Conservation (phyloP, 2,329 filamentous ascomycete genomes). For the Talaromyces rugulosus region DNA sequence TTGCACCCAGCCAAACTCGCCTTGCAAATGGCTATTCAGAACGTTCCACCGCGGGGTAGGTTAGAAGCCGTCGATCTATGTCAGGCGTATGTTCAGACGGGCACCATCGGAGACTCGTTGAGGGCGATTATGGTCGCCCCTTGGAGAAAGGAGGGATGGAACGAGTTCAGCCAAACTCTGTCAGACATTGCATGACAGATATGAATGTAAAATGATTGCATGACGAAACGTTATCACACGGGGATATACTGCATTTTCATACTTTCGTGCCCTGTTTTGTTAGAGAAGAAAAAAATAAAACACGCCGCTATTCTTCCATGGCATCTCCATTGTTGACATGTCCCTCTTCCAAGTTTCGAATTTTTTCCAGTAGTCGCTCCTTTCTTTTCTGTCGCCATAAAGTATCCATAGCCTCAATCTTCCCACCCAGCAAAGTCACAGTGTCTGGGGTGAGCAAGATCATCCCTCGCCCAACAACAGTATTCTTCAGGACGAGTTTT, state of each 20-base stretch:
- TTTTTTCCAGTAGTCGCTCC: slow-evolving; percentile 60
- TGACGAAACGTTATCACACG: neutral
- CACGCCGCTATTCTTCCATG: slow-evolving; percentile 7
- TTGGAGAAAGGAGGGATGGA: slow-evolving; percentile 68
- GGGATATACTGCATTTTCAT: neutral
- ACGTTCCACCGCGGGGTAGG: slow-evolving; percentile 66
- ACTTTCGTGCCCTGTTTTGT: neutral
- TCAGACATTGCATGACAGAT: slow-evolving; percentile 18
- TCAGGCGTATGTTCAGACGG: slow-evolving; percentile 68
- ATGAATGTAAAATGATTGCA: neutral
- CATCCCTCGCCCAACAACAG: slow-evolving; percentile 66
- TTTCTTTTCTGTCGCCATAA: slow-evolving; percentile 71
- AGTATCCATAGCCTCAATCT: slow-evolving; percentile 75
- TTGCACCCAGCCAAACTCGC: slow-evolving; percentile 68
- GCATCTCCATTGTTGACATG: slow-evolving; percentile 30
- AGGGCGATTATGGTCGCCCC: slow-evolving; percentile 74
- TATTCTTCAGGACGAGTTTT: slow-evolving; percentile 70
- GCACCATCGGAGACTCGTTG: slow-evolving; percentile 68
- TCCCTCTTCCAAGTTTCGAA: slow-evolving; percentile 33
- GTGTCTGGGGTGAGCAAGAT: slow-evolving; percentile 69
- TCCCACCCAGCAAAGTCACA: slow-evolving; percentile 77
- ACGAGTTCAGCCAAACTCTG: slow-evolving; percentile 33
- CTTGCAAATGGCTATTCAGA: slow-evolving; percentile 69
- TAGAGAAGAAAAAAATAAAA: neutral
- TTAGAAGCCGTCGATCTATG: slow-evolving; percentile 68